Evolutionary conservation across 768 basidiomycete genomes (phyloP), one percentile per base, ranked within the genome.

Genomic region (Phallus indusiatus): DNA sequence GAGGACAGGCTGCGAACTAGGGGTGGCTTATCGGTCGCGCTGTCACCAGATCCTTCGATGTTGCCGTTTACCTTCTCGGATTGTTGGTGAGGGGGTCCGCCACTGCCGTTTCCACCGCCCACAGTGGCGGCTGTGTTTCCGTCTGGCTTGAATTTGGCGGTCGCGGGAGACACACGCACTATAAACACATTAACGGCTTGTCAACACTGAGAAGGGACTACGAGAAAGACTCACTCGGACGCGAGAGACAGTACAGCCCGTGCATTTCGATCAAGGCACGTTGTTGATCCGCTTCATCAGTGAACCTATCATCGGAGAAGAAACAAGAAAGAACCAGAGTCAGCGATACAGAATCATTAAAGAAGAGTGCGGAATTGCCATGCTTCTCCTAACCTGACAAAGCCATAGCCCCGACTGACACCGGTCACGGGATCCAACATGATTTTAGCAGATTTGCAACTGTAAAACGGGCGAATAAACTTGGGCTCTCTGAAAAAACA

Each of bases 391-490:
- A 61, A 86, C 88, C 94, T 80, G 42, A 96, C 93, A 67, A 95
- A 95, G 28, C 93, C 93, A 70, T 94, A 95, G 3, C 93, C 93
- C 62, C 90, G 79, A 28, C 89, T 91, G 20, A 92, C 82, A 17
- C 92, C 92, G 5, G 91, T 92, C 20, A 86, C 81, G 1, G 93
- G 91, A 70, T 94, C 91, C 52, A 92, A 75, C 91, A 94, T 94
- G 64, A 92, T 95, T 75, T 93, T 94, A 33, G 94, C 94, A 70
- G 91, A 94, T 76, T 92, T 93, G 73, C 92, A 94, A 69, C 90
- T 94, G 37, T 83, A 72, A 73, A 95, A 96, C 1, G 91, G 90
- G 8, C 84, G 80, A 56, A 94, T 91, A 64, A 91, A 88, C 70
- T 90, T 89, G 18, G 91, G 90, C 69, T 89, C 89, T 59, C 90